Base-by-base conservation (phyloP, 306 rosid species). In the Sindora glabra region DNA sequence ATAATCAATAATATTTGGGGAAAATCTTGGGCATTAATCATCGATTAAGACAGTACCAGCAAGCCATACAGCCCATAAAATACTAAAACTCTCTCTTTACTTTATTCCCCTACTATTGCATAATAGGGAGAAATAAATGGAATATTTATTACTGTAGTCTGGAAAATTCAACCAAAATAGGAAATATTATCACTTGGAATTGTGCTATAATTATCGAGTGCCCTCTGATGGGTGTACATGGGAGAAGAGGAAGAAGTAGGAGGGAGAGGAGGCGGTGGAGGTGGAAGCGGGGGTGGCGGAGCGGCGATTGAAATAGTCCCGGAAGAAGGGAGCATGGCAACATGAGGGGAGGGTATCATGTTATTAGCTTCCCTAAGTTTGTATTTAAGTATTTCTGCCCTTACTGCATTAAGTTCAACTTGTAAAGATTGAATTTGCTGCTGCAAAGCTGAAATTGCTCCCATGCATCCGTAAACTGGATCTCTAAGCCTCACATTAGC, bases 401-500 rank as follows among this genome's bases (percentile, higher is more conserved):
- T 89, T 8, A 92, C 86, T 38, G 86, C 81, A 59, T 71, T 78
- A 11, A 92, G 89, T 69, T 92, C 97, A 55, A 87, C 85, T 71
- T 92, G 94, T 59, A 89, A 67, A 25, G 89, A 55, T 56, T 92
- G 99, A 74, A 89, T 84, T 76, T 92, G 89, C 9, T 92, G 99
- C 56, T 92, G 99, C 60, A 92, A 70, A 56, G 89, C 81, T 13
- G 96, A 92, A 70, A 92, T 92, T 62, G 95, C 97, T 18, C 99
- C 99, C 97, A 92, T 92, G 87, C 99, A 92, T 34, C 99, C 99
- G 45, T 92, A 92, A 2, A 92, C 97, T 4, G 96, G 99, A 48
- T 92, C 99, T 71, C 99, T 84, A 61, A 89, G 84, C 75, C 99
- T 86, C 77, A 92, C 89, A 69, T 92, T 89, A 3, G 99, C 99